phyloP scores from a whole-genome alignment of 805 yeast species.

The Diddensiella santjacobensis region DNA sequence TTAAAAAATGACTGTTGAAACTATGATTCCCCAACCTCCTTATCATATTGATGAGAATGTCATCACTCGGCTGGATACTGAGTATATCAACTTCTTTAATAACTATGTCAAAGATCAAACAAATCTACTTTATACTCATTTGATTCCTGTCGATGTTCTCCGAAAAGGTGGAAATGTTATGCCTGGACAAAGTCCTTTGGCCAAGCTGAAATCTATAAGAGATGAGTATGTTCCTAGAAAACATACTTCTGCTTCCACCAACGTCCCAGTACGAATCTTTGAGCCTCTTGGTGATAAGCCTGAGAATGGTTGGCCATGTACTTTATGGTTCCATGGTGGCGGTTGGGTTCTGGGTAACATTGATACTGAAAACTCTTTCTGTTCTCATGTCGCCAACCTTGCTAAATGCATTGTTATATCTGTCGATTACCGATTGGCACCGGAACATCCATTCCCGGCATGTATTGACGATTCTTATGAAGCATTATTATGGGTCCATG shows the following conservation, averaged over 20 bases:
- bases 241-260: conserved; percentile 26
- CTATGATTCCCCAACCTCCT: conserved; percentile 30
- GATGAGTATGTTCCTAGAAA: conserved; percentile 37
- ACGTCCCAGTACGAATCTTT: conserved; percentile 34
- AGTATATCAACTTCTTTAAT: conserved; percentile 38
- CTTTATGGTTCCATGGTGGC: conserved; percentile 43
- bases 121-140: conserved; percentile 36
- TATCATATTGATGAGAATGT: conserved; percentile 33
- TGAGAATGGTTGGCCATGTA: conserved; percentile 36
- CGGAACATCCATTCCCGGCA: conserved; percentile 49
- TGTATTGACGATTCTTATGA: conserved; percentile 41
- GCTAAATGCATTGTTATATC: conserved; percentile 39
- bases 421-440: conserved; percentile 51
- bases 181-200: conserved; percentile 40
- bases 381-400: conserved; percentile 38
- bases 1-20: conserved; percentile 2
- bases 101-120: conserved; percentile 30
- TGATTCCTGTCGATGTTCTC: conserved; percentile 33
- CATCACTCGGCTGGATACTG: conserved; percentile 35
- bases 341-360: conserved; percentile 43
- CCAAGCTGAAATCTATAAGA: conserved; percentile 29
- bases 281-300: conserved; percentile 37
- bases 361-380: conserved; percentile 40
- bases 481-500: conserved; percentile 21
- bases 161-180: conserved; percentile 39